phyloP scores from a whole-genome alignment of 176 grass and related monocot species.

The Musa beccarii region DNA sequence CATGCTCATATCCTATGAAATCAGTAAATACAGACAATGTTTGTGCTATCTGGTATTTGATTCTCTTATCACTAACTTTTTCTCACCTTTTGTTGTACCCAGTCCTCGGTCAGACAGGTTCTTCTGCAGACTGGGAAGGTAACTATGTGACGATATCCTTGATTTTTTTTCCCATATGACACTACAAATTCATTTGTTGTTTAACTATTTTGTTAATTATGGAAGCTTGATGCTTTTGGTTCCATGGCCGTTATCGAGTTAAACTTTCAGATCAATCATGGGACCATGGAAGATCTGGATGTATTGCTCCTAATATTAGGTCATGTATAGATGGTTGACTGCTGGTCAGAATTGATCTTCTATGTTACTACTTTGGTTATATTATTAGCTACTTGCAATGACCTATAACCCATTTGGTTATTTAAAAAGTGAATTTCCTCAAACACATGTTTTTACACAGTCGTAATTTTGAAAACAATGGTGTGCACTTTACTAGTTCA shows the following conservation, averaged over 20 bases:
- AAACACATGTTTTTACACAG: no score
- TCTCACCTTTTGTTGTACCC: slow-evolving; percentile 19
- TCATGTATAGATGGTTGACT: no score
- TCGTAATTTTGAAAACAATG: no score
- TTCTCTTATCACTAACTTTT: background rate
- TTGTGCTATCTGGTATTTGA: background rate
- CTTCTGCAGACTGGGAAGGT: slow-evolving; percentile 45
- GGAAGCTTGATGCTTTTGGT: background rate
- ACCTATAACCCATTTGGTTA: no score
- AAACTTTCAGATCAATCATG: background rate
- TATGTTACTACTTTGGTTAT: no score
- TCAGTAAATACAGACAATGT: background rate
- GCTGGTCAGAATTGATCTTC: no score
- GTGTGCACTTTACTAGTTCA: no score
- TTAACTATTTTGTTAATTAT: background rate
- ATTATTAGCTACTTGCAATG: no score
- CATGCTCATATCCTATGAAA: background rate
- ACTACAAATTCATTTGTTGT: background rate
- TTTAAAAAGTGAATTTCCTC: no score
- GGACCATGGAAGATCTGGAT: background rate
- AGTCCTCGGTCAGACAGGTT: slow-evolving; percentile 71
- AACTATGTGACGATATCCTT: background rate
- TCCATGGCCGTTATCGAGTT: background rate
- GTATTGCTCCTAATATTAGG: background rate
- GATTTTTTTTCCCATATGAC: background rate